A percentile compares a stretch with the other conserved stretches of the same genome.
Conservation (phyloP, 345 rosid species). For the sweet orange (Citrus sinensis) region DNA sequence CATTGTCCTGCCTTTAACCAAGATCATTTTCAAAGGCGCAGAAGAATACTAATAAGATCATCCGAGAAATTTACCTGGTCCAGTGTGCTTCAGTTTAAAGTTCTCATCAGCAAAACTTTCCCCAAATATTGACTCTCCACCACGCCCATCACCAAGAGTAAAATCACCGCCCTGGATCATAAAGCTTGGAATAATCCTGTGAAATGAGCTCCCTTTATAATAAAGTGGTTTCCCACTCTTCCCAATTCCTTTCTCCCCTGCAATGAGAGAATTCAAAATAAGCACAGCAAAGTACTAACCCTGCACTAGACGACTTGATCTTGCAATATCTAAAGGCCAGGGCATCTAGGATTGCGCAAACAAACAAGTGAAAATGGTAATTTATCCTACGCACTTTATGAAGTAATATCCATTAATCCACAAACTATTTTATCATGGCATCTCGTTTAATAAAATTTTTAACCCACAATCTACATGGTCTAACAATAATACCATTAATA, state of each 20-base stretch:
- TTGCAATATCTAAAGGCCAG: neutral
- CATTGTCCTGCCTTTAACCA: neutral
- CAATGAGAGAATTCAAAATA: neutral
- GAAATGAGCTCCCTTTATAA: conserved; percentile 76
- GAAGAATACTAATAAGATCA: neutral
- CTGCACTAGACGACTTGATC: neutral
- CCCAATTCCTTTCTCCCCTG: conserved; percentile 93
- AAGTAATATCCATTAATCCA: neutral
- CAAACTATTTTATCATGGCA: neutral
- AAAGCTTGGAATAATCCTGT: conserved; percentile 89
- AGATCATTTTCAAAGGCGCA: neutral
- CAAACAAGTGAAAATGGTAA: neutral
- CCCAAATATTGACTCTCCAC: conserved; percentile 93
- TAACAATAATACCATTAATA: neutral
- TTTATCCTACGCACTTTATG: neutral
- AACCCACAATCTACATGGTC: neutral
- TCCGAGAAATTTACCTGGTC: conserved; percentile 50
- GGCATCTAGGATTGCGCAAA: neutral
- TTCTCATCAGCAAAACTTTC: conserved; percentile 85
- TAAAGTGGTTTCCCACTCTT: conserved; percentile 74
- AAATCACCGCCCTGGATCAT: conserved; percentile 99
- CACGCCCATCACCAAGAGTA: conserved; percentile 87
- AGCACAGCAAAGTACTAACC: neutral
- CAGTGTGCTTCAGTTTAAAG: conserved; percentile 83
- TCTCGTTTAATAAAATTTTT: neutral